These are phyloP conservation scores for Kodamaea neixiangensis DNA, from an alignment of 805 yeast species.

Conservation along the genomic window DNA sequence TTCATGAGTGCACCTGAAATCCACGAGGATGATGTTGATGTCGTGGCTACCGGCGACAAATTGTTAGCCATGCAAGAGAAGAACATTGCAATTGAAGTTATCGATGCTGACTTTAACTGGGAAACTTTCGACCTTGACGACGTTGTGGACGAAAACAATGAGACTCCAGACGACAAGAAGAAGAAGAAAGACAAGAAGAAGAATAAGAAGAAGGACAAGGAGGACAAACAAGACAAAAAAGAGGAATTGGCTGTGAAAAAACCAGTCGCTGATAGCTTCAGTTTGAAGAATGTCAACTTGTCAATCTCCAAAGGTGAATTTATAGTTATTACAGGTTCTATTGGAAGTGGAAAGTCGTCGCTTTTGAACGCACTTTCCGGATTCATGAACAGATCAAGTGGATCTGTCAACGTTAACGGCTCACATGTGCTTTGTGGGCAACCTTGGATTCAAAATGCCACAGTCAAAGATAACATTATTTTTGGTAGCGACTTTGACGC, in stretches of 20 bases:
- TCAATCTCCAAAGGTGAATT: conserved; percentile 65
- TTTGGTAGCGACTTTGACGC: conserved; percentile 63
- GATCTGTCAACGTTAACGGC: conserved; percentile 56
- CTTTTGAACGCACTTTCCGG: conserved; percentile 72
- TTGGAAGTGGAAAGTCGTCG: conserved; percentile 83
- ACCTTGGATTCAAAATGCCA: conserved; percentile 85
- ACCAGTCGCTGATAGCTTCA: not conserved
- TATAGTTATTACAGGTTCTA: conserved; percentile 73
- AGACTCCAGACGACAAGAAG: not conserved
- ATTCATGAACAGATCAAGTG: conserved; percentile 58
- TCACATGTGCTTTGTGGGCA: conserved; percentile 55
- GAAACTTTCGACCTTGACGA: conserved; percentile 33
- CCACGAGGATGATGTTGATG: conserved; percentile 26
- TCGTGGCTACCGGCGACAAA: conserved; percentile 27
- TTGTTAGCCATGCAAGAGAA: conserved; percentile 25
- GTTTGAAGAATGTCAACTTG: conserved; percentile 51
- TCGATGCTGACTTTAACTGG: conserved; percentile 68
- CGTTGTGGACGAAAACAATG: conserved; percentile 16
- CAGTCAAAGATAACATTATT: conserved; percentile 72
- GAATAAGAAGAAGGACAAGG: not conserved
- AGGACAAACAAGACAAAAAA: not conserved
- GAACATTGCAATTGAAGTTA: conserved; percentile 48
- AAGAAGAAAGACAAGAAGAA: not conserved
- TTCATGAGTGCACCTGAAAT: conserved; percentile 48
- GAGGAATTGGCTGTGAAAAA: not conserved